phyloP scores from a whole-genome alignment of 2,329 filamentous ascomycete genomes.

The Claviceps sp. region DNA sequence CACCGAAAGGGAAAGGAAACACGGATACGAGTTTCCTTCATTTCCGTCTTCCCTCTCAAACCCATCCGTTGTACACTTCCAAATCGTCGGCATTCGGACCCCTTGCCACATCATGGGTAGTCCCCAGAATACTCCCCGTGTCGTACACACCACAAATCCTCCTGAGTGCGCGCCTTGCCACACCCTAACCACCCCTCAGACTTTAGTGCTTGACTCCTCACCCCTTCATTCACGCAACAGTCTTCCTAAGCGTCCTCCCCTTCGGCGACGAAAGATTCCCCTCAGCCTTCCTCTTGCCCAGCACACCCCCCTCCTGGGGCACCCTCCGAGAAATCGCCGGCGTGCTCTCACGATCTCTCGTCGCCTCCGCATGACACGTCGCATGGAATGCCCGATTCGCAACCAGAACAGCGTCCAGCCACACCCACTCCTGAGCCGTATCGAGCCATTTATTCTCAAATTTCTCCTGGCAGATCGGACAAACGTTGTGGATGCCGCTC shows the following conservation, averaged over 20 bases:
- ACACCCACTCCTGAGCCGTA: constrained; percentile 91
- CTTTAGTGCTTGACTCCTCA: constrained; percentile 13
- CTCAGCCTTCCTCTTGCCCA: constrained; percentile 67
- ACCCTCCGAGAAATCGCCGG: constrained; percentile 33
- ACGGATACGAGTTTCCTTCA: too few species aligned
- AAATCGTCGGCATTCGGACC: background rate
- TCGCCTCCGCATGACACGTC: constrained; percentile 76
- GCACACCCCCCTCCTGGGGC: constrained; percentile 41
- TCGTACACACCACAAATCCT: too few species aligned
- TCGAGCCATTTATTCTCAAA: constrained; percentile 90
- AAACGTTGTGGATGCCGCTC: constrained; percentile 60
- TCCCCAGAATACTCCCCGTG: too few species aligned
- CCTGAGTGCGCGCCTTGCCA: too few species aligned
- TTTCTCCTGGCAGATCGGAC: constrained; percentile 89
- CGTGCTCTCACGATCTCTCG: constrained; percentile 43
- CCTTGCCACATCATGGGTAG: constrained; percentile 8
- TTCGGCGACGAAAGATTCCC: constrained; percentile 30
- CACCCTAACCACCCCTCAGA: constrained; percentile 11
- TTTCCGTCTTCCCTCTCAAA: background rate
- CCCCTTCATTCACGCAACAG: too few species aligned
- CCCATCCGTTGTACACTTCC: background rate
- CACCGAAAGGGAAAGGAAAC: background rate
- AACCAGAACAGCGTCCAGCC: constrained; percentile 75
- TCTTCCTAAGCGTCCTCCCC: constrained; percentile 21
- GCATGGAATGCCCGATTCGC: constrained; percentile 77